Evolutionary conservation across 768 basidiomycete genomes (phyloP), one percentile per base, ranked within the genome.

Genomic region (Obba rivulosa): DNA sequence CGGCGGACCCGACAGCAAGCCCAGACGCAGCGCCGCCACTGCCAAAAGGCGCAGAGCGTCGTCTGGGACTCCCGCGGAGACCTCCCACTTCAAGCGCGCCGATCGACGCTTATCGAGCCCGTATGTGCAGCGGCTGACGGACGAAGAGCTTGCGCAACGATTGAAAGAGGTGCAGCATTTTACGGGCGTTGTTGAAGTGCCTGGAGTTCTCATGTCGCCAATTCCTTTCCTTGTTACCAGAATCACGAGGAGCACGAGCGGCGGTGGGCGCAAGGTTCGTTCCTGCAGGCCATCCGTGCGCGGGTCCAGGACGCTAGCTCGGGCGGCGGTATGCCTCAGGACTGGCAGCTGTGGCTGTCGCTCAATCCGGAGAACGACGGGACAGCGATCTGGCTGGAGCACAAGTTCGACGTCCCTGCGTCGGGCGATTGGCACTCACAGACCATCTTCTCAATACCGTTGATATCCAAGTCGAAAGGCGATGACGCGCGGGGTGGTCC

Each of bases 341-440:
- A 76, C 7, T 88, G 85, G 83, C 71, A 74, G 21, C 63, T 80
- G 34, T 89, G 87, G 87, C 60, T 90, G n/a, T 86, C 87, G 2
- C 70, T 79, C 57, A 88, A 89, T 58, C 77, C 79, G 11, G 81
- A 81, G 49, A 80, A 73, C 55, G 85, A 88, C 56, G 79, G 77
- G 17, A 89, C 87, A 8, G 85, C 86, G 3, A 87, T 88, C 34
- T 90, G 87, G 87, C 57, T 89, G 36, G 81, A 88, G 57, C 73
- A 74, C 54, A 91, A 91, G 63, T 88, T 90, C 51, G 73, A 82
- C 53, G 73, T 87, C 11, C 83, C 83, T 0, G 62, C 68, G 5
- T 83, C 83, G 2, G 85, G 85, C 2, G 51, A 66, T 34, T 87
- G 86, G 86, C 65, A 66, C 4, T 71, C 74, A 14, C 83, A 83